These are phyloP conservation scores for Alternaria conjuncta DNA, from an alignment of 2,329 filamentous ascomycete genomes.

Conservation along the genomic window DNA sequence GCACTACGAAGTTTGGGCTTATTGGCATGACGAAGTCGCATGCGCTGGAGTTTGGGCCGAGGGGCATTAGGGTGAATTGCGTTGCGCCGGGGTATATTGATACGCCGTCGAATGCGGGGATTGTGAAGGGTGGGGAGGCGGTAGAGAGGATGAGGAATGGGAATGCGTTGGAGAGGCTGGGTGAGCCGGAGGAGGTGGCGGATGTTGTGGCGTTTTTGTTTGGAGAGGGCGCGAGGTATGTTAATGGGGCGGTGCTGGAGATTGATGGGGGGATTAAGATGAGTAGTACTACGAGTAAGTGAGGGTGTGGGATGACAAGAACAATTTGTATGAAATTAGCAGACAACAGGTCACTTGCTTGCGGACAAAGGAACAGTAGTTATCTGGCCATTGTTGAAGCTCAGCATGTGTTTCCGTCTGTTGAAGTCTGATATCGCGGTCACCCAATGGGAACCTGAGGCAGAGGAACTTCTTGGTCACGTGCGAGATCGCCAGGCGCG, in stretches of 20 bases:
- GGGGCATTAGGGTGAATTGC: slow-evolving; percentile 40
- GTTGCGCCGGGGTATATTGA: slow-evolving; percentile 53
- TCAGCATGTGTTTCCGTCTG: background rate
- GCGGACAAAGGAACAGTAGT: background rate
- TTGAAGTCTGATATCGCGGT: background rate
- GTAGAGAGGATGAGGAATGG: slow-evolving; percentile 49
- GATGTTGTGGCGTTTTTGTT: slow-evolving; percentile 60
- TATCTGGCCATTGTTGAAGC: background rate
- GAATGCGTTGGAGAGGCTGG: slow-evolving; percentile 53
- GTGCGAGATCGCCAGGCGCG: slow-evolving; percentile 13
- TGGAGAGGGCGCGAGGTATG: slow-evolving; percentile 53
- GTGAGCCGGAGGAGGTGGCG: slow-evolving; percentile 56
- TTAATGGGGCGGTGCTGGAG: slow-evolving; percentile 57
- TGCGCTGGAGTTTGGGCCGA: slow-evolving; percentile 41
- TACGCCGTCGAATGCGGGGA: slow-evolving; percentile 58
- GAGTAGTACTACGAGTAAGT: slow-evolving; percentile 35
- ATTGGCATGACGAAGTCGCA: slow-evolving; percentile 45
- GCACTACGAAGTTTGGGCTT: slow-evolving; percentile 44
- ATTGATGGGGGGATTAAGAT: slow-evolving; percentile 54
- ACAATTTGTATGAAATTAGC: background rate
- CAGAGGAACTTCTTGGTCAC: slow-evolving; percentile 56
- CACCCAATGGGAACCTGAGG: background rate
- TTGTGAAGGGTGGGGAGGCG: slow-evolving; percentile 56
- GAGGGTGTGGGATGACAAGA: background rate
- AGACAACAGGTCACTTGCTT: background rate